Conservation (phyloP, 2,329 filamentous ascomycete species). For the Xylariaceae sp. region DNA sequence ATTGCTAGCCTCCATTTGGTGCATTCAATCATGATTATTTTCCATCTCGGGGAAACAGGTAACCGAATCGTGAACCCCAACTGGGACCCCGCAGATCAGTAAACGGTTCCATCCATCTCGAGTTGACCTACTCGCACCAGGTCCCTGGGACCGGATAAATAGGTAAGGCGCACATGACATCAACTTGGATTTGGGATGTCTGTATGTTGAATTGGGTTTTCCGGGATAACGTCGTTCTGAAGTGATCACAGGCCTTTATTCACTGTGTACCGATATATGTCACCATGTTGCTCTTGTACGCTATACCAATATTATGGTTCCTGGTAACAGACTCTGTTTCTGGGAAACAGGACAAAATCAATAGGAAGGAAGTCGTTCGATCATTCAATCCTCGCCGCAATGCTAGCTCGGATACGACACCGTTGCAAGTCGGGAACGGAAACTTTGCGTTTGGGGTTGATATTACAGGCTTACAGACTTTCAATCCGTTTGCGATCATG, state of each 20-base stretch:
- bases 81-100: slow-evolving; percentile 23
- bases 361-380: slow-evolving; percentile 33
- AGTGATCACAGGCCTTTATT: not conserved
- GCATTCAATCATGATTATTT: not conserved
- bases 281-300: not conserved
- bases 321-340: slow-evolving; percentile 4
- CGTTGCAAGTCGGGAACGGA: slow-evolving; percentile 48
- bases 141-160: slow-evolving; percentile 18
- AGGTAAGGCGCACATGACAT: not conserved
- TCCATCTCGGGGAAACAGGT: slow-evolving; percentile 10
- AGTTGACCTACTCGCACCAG: slow-evolving; percentile 10
- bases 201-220: too few relatives aligned
- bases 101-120: not conserved
- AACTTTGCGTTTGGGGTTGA: slow-evolving; percentile 47
- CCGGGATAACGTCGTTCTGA: too few relatives aligned
- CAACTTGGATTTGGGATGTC: too few relatives aligned
- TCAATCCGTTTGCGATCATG: slow-evolving; percentile 43
- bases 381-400: slow-evolving; percentile 46
- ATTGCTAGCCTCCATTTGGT: not conserved
- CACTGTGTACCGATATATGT: not conserved
- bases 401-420: slow-evolving; percentile 46
- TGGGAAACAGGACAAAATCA: slow-evolving; percentile 19
- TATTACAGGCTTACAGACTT: slow-evolving; percentile 44
- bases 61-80: slow-evolving; percentile 15
- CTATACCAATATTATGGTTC: slow-evolving; percentile 3